Evolutionary conservation across 2,329 filamentous ascomycete genomes (phyloP), one percentile per base, ranked within the genome.

Genomic region (Penicillium nordicum): DNA sequence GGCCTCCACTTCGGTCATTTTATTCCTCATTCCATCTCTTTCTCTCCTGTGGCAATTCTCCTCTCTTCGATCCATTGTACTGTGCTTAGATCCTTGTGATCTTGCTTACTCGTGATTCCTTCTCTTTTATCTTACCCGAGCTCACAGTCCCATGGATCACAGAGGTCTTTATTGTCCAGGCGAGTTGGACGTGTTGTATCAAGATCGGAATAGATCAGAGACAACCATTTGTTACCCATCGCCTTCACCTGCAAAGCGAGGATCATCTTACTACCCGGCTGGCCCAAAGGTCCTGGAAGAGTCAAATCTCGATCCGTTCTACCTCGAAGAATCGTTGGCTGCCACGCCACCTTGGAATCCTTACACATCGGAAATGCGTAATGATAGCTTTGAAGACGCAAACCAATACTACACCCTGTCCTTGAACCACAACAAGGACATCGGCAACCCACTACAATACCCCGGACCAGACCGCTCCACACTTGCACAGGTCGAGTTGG

Each of bases 81-180:
- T 55, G 43, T 53, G 40, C 18, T 29, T 60, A 60, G 46, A 46
- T 48, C 47, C 30, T 47, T 44, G 45, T 36, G 45, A 46, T 60
- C 57, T 44, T 49, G 50, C 45, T 60, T 30, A 46, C 52, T 53
- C 57, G 56, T 59, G 58, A 60, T 57, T 58, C 41, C 47, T 21
- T 49, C 29, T 50, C 44, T 23, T 49, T 49, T 37, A 53, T 46
- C 30, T 37, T 51, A 42, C 43, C 62, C 59, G 58, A 59, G 63
- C 68, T 56, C 63, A 63, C 59, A 72, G 69, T 68, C 69, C 50
- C 71, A 75, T 75, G 72, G 72, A 70, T 72, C 63, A 63, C 68
- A 66, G 69, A 66, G 68, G 67, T 57, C 49, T 62, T 61, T 63
- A 67, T 57, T 61, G 67, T 64, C 65, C 70, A 55, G 67, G 70